These are phyloP conservation scores for Alternaria sp. DNA, from an alignment of 2,329 filamentous ascomycete species.

Conservation along the genomic window DNA sequence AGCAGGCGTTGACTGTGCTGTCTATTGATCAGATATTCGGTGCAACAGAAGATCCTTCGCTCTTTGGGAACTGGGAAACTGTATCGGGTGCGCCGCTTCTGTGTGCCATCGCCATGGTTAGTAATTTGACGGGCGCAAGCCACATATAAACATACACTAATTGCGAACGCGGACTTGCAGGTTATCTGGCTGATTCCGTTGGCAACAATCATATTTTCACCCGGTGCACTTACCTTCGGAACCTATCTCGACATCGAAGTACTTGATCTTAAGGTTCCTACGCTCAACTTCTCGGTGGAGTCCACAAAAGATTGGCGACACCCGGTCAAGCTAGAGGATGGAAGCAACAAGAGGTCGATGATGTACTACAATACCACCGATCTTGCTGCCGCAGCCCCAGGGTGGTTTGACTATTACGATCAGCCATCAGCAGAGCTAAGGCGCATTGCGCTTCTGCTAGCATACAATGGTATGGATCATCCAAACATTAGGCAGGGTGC, in stretches of 20 bases:
- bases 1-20: slow-evolving; percentile 42
- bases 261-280: slow-evolving; percentile 30
- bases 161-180: neutral
- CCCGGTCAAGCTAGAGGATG: slow-evolving; percentile 36
- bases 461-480: slow-evolving; percentile 42
- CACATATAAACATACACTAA: neutral
- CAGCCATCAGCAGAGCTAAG: slow-evolving; percentile 42
- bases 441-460: slow-evolving; percentile 42
- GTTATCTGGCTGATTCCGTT: slow-evolving; percentile 49
- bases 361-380: slow-evolving; percentile 50
- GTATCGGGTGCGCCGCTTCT: slow-evolving; percentile 40
- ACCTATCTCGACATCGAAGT: slow-evolving; percentile 32
- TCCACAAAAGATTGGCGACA: slow-evolving; percentile 43
- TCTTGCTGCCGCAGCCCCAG: slow-evolving; percentile 17
- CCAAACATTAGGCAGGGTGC: slow-evolving; percentile 39
- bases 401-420: slow-evolving; percentile 50
- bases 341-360: slow-evolving; percentile 37
- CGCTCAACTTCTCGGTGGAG: slow-evolving; percentile 44
- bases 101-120: slow-evolving; percentile 35
- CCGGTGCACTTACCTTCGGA: slow-evolving; percentile 50
- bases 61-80: slow-evolving; percentile 47
- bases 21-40: slow-evolving; percentile 50
- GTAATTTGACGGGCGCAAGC: neutral
- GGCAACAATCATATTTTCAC: slow-evolving; percentile 51
- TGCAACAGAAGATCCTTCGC: slow-evolving; percentile 45